phyloP scores from a whole-genome alignment of 257 asterid species.

The Salvia rosmarinus region DNA sequence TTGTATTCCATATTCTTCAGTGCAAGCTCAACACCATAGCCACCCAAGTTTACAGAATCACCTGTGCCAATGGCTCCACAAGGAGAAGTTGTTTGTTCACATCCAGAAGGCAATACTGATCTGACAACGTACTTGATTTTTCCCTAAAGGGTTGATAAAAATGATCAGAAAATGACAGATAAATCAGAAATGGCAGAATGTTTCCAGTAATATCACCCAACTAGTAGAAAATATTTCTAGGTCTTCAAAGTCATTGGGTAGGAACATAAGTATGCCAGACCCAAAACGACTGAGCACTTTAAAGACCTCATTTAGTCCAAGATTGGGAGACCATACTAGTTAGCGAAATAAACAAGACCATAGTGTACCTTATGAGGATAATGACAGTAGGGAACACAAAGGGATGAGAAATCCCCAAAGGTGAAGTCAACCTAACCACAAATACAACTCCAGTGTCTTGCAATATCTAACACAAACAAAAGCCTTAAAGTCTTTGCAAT shows the following conservation, averaged over 20 bases:
- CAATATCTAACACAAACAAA: neutral
- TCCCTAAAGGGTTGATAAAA: constrained; percentile 53
- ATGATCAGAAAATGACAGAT: constrained; percentile 14
- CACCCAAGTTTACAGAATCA: constrained; percentile 82
- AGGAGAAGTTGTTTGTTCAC: constrained; percentile 67
- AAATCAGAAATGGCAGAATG: constrained; percentile 23
- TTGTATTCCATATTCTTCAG: constrained; percentile 99
- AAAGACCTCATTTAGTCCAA: constrained; percentile 25
- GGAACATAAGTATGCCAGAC: constrained; percentile 11
- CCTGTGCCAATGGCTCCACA: constrained; percentile 92
- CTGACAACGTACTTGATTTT: constrained; percentile 78
- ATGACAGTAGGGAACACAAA: neutral
- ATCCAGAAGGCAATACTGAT: constrained; percentile 87
- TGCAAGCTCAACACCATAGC: constrained; percentile 99
- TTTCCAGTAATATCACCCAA: constrained; percentile 13
- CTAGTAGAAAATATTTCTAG: constrained; percentile 12
- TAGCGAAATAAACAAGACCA: constrained; percentile 18
- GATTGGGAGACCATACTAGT: constrained; percentile 18
- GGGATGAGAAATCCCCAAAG: neutral
- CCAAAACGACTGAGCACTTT: neutral
- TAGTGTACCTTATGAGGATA: neutral
- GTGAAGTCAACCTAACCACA: neutral
- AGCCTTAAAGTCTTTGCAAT: neutral
- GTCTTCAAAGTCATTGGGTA: neutral
- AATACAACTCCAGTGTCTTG: neutral